phyloP scores from a whole-genome alignment of 2,329 filamentous ascomycete species.

The Mycogone perniciosa region DNA sequence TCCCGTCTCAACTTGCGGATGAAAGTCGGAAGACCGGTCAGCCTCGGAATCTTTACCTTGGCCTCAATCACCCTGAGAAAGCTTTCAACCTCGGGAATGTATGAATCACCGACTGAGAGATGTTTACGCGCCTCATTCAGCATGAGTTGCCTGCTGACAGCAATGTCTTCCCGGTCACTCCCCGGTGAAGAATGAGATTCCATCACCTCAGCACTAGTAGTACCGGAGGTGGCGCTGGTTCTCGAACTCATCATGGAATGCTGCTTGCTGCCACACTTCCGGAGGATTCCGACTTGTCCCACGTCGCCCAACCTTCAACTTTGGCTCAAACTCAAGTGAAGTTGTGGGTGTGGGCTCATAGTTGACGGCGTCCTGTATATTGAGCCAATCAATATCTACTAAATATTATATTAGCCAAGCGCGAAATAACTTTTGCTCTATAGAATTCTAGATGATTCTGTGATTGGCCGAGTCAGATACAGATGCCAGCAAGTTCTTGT shows the following conservation, averaged over 20 bases:
- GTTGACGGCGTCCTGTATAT: background rate
- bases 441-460: no score
- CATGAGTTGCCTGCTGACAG: constrained; percentile 3
- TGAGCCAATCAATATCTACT: background rate
- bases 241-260: background rate
- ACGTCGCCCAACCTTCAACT: background rate
- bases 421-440: no score
- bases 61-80: constrained; percentile 12
- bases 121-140: constrained; percentile 10
- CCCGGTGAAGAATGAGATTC: background rate
- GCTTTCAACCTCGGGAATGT: constrained; percentile 16
- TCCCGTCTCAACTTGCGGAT: constrained; percentile 18
- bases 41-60: constrained; percentile 7
- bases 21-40: constrained; percentile 20
- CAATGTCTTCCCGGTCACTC: background rate
- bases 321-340: background rate
- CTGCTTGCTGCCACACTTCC: background rate
- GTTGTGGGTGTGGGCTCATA: background rate
- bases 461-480: background rate
- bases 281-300: background rate
- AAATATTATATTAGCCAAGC: background rate
- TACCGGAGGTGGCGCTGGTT: background rate
- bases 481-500: background rate
- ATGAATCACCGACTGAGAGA: constrained; percentile 9
- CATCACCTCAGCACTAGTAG: background rate